Evolutionary conservation across 2,329 filamentous ascomycete genomes (phyloP).

Genomic region (Ophiocordyceps sinensis): DNA sequence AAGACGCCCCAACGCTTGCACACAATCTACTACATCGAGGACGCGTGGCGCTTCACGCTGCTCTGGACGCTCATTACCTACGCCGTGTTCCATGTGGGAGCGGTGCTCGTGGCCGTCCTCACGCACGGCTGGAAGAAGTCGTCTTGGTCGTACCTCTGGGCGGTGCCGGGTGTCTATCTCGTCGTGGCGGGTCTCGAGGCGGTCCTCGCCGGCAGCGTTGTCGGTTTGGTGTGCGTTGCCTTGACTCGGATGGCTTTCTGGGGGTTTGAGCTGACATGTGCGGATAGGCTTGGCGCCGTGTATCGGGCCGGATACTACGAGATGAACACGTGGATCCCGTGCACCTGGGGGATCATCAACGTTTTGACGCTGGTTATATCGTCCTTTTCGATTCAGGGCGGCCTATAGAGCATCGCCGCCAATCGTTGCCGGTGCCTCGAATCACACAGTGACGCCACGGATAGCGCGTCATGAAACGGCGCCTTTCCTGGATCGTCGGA

Average conservation of each 20-base stretch:
- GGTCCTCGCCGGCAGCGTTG: constrained; percentile 64
- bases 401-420: constrained; percentile 48
- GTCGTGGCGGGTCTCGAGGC: constrained; percentile 63
- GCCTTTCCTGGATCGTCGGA: no score
- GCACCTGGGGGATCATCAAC: constrained; percentile 77
- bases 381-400: constrained; percentile 86
- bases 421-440: no score
- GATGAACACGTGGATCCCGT: constrained; percentile 91
- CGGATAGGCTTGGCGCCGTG: constrained; percentile 54
- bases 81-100: constrained; percentile 57
- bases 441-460: no score
- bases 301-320: constrained; percentile 72
- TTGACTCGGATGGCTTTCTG: background rate
- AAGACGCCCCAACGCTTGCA: constrained; percentile 26
- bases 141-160: constrained; percentile 51
- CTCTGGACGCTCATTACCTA: constrained; percentile 78
- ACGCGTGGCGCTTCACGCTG: constrained; percentile 80
- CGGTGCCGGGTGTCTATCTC: constrained; percentile 56
- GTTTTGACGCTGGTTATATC: constrained; percentile 71
- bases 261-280: constrained; percentile 5
- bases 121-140: constrained; percentile 50
- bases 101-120: constrained; percentile 54
- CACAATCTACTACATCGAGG: constrained; percentile 56
- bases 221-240: constrained; percentile 52
- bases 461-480: no score